phyloP scores from a whole-genome alignment of 805 yeast species.

The Millerozyma miso region DNA sequence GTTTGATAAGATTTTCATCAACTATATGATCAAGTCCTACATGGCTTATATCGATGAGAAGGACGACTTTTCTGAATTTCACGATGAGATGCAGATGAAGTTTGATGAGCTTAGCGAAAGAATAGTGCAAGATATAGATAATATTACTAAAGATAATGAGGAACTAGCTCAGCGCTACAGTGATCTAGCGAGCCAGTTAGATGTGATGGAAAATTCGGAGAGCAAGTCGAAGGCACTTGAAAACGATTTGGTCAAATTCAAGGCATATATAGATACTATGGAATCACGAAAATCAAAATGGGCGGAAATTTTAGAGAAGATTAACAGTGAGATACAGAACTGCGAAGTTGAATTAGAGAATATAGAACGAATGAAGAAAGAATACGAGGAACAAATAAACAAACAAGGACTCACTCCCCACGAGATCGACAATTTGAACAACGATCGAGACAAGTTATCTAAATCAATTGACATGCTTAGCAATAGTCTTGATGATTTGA shows the following conservation, averaged over 20 bases:
- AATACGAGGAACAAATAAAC: slow-evolving; percentile 39
- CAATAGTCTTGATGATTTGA: slow-evolving; percentile 43
- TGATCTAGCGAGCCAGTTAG: slow-evolving; percentile 40
- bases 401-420: slow-evolving; percentile 57
- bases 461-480: slow-evolving; percentile 45
- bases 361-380: slow-evolving; percentile 37
- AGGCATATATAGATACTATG: slow-evolving; percentile 67
- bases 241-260: slow-evolving; percentile 65
- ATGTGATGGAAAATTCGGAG: slow-evolving; percentile 46
- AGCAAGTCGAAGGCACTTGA: slow-evolving; percentile 61
- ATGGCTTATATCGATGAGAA: slow-evolving; percentile 59
- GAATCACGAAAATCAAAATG: slow-evolving; percentile 62
- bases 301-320: slow-evolving; percentile 54
- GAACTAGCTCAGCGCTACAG: slow-evolving; percentile 36
- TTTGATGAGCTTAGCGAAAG: slow-evolving; percentile 49
- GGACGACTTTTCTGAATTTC: slow-evolving; percentile 56
- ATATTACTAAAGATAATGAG: slow-evolving; percentile 37
- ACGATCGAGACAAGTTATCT: slow-evolving; percentile 57
- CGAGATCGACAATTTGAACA: slow-evolving; percentile 59
- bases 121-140: slow-evolving; percentile 43
- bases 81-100: slow-evolving; percentile 52
- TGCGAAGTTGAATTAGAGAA: slow-evolving; percentile 40
- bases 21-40: slow-evolving; percentile 65
- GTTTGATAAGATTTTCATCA: slow-evolving; percentile 49
- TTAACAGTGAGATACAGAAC: slow-evolving; percentile 48